These are phyloP conservation scores for Botrytis galanthina DNA, from an alignment of 2,329 filamentous ascomycete genomes.

Conservation along the genomic window DNA sequence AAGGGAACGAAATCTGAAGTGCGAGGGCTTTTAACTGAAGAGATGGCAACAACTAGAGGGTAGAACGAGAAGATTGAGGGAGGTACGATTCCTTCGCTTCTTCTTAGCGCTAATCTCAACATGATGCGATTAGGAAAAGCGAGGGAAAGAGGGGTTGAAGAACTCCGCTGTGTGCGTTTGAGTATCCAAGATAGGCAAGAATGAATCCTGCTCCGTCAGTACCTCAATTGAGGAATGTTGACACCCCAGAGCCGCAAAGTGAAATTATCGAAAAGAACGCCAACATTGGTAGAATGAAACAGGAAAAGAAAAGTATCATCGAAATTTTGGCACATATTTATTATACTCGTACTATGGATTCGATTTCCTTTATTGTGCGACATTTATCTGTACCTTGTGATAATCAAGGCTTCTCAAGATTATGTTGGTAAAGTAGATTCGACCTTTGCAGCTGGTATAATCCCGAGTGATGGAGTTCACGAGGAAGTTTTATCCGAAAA, in stretches of 20 bases:
- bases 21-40: not conserved
- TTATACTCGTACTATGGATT: slow-evolving; percentile 8
- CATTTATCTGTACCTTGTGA: not conserved
- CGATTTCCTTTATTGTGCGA: not conserved
- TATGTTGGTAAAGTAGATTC: not conserved
- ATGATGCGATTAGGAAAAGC: not conserved
- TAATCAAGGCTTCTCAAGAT: not conserved
- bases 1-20: not conserved
- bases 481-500: not conserved
- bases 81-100: not conserved
- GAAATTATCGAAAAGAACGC: not conserved
- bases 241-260: not conserved
- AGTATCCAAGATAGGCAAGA: not conserved
- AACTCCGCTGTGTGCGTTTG: too few species aligned
- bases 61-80: not conserved
- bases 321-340: not conserved
- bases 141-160: not conserved
- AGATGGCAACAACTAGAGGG: not conserved
- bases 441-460: not conserved
- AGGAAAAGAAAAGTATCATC: not conserved
- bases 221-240: not conserved
- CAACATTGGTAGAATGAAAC: not conserved
- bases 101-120: not conserved
- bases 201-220: not conserved
- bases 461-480: not conserved